Evolutionary conservation across 2,329 filamentous ascomycete genomes (phyloP).

Genomic region (Ascochyta lentis): DNA sequence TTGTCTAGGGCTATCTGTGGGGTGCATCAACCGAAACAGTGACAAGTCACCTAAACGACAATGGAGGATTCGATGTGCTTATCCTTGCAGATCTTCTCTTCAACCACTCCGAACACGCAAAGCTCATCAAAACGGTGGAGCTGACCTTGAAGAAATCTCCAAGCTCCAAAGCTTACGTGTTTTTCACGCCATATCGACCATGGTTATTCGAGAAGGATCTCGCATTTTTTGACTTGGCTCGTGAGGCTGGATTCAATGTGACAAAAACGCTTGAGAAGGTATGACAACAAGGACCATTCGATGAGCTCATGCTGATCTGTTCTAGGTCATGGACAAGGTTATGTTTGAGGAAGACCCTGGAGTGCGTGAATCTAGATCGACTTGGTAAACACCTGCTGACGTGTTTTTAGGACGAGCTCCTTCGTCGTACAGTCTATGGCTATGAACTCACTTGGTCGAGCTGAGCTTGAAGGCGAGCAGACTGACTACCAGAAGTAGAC

Average conservation of each 20-base stretch:
- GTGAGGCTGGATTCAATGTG: conserved; percentile 74
- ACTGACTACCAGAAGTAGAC: neutral
- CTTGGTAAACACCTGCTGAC: neutral
- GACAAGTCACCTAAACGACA: conserved; percentile 61
- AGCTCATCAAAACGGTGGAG: conserved; percentile 75
- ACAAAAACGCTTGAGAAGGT: conserved; percentile 77
- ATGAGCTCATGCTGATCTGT: no score
- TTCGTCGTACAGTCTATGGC: conserved; percentile 84
- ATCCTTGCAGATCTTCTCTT: conserved; percentile 91
- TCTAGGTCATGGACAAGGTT: conserved; percentile 74
- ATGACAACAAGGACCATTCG: no score
- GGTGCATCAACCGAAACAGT: conserved; percentile 69
- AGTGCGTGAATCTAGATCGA: conserved; percentile 50
- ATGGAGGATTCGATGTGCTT: conserved; percentile 73
- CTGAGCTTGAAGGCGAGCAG: neutral
- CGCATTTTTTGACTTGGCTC: conserved; percentile 81
- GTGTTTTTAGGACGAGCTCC: conserved; percentile 67
- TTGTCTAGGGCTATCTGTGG: conserved; percentile 78
- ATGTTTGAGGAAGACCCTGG: conserved; percentile 91
- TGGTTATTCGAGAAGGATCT: conserved; percentile 88
- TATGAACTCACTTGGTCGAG: conserved; percentile 71
- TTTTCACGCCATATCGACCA: conserved; percentile 93
- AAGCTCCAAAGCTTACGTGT: conserved; percentile 75
- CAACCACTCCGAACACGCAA: conserved; percentile 84
- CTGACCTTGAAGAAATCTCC: conserved; percentile 65